Conservation (phyloP, 2,329 filamentous ascomycete species). For the Trichoderma breve region DNA sequence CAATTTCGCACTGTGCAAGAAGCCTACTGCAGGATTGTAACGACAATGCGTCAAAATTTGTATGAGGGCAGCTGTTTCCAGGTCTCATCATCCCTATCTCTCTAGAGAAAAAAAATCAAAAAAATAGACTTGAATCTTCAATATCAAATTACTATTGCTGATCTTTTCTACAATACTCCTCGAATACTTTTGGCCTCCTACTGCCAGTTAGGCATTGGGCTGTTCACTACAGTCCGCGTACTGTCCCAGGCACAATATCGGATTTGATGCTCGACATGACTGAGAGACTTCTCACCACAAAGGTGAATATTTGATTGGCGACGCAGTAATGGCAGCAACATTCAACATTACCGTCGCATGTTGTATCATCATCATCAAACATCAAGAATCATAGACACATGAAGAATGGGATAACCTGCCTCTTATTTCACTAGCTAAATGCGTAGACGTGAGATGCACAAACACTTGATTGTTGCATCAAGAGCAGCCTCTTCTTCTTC, state of each 20-base stretch:
- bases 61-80: background rate
- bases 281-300: background rate
- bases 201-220: background rate
- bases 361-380: background rate
- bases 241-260: background rate
- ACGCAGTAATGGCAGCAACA: background rate
- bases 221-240: background rate
- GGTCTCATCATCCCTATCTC: background rate
- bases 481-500: constrained; percentile 21
- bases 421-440: constrained; percentile 23
- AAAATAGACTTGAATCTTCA: background rate
- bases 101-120: background rate
- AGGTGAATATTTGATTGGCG: background rate
- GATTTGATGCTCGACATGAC: background rate
- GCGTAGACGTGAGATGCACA: constrained; percentile 25
- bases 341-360: background rate
- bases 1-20: background rate
- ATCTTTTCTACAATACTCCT: background rate
- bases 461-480: constrained; percentile 31
- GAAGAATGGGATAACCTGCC: constrained; percentile 1
- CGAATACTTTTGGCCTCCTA: background rate
- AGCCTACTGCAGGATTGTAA: no score
- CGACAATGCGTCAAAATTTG: background rate
- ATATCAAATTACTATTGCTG: background rate
- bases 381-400: background rate